A percentile compares a stretch with the other conserved stretches of the same genome.
Conservation (phyloP, 2,329 filamentous ascomycete species). For the Chlorencoelia australis region DNA sequence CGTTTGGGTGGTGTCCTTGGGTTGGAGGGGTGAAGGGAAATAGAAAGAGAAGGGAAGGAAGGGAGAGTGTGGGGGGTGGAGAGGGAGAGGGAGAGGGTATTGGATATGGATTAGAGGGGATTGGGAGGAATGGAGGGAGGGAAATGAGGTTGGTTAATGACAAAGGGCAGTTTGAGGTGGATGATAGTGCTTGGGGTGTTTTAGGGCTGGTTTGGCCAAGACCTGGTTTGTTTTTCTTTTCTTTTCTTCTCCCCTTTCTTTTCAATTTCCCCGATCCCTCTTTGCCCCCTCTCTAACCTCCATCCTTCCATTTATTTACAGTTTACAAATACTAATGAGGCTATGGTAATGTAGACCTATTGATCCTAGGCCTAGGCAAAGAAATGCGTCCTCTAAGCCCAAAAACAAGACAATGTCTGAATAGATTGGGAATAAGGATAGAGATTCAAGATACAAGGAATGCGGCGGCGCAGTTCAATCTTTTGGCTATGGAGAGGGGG, state of each 20-base stretch:
- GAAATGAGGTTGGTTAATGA: conserved; percentile 50
- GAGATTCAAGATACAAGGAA: conserved; percentile 90
- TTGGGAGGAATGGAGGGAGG: conserved; percentile 26
- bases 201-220: conserved; percentile 76
- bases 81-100: too few species aligned
- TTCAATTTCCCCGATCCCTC: too few species aligned
- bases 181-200: conserved; percentile 60
- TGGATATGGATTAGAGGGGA: too few species aligned
- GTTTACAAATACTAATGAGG: not conserved
- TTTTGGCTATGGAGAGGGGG: conserved; percentile 88
- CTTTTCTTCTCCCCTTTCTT: not conserved
- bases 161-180: conserved; percentile 75
- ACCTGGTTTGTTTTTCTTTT: conserved; percentile 52
- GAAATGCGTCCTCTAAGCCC: conserved; percentile 68
- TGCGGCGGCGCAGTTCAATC: conserved; percentile 87
- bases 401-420: conserved; percentile 60
- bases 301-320: not conserved
- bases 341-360: conserved; percentile 48
- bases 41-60: too few species aligned
- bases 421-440: conserved; percentile 69
- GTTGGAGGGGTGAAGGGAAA: conserved; percentile 30
- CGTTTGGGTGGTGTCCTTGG: conserved; percentile 86
- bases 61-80: too few species aligned
- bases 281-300: too few species aligned
- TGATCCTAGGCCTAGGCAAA: conserved; percentile 80